A percentile compares a stretch with the other conserved stretches of the same genome.
Conservation (phyloP, 208 protist species). For the Vickermania spadyakhi region DNA sequence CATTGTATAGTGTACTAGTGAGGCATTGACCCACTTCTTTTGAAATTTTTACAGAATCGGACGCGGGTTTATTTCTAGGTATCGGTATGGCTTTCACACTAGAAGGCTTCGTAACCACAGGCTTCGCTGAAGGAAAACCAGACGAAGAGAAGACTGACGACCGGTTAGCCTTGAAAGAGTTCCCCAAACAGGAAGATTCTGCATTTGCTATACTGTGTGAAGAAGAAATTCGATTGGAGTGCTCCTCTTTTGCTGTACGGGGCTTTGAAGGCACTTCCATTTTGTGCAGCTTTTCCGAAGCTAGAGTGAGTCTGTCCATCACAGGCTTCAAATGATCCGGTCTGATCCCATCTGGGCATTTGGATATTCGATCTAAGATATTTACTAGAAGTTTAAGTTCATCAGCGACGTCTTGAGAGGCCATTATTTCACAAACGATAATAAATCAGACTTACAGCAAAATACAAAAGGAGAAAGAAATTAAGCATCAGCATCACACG, state of each 20-base stretch:
- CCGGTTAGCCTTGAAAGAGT: not conserved
- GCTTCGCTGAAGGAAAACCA: not conserved
- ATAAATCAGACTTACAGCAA: too few species aligned
- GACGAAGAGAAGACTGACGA: constrained; percentile 8
- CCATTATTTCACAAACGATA: too few species aligned
- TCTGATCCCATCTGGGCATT: constrained; percentile 2
- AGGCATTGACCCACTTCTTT: constrained; percentile 56
- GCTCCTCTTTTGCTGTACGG: not conserved
- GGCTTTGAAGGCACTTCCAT: not conserved
- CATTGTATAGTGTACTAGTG: constrained; percentile 65
- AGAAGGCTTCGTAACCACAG: constrained; percentile 21
- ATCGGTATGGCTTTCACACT: constrained; percentile 30
- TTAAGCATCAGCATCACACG: too few species aligned
- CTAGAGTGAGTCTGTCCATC: constrained; percentile 3
- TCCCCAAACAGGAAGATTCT: not conserved
- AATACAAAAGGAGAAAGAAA: too few species aligned
- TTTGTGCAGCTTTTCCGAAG: constrained; percentile 1
- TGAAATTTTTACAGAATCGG: constrained; percentile 28
- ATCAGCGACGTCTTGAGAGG: constrained; percentile 2
- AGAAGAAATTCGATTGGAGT: not conserved
- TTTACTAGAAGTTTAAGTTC: constrained; percentile 3
- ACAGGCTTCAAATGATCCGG: constrained; percentile 4
- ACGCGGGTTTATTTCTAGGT: constrained; percentile 21
- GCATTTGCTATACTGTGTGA: not conserved
- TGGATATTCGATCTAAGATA: not conserved